Percentiles rank a stretch among this genome's conserved stretches.
Evolutionary conservation across 106 monocot genomes (phyloP).

Genomic region (Dioscorea dumetorum): DNA sequence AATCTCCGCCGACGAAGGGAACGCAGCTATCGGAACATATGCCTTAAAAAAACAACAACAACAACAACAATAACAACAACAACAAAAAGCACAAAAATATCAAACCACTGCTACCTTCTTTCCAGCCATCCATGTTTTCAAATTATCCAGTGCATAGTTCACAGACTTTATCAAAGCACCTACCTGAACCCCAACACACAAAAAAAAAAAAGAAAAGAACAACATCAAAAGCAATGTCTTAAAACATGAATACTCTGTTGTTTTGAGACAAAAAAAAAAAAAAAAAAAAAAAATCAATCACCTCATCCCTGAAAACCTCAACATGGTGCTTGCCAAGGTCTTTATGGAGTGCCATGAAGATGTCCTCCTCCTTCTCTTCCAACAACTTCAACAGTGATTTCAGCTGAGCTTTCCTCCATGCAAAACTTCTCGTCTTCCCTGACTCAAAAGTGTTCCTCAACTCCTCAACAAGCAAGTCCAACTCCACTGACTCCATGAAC

Average conservation of each 20-base stretch:
- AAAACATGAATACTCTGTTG: not conserved
- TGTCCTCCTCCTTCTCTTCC: conserved; percentile 36
- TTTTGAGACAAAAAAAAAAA: too few relatives aligned
- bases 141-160: conserved; percentile 27
- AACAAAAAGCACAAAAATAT: not conserved
- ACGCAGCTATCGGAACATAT: conserved; percentile 28
- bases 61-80: not conserved
- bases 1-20: conserved; percentile 40
- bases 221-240: not conserved
- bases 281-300: too few relatives aligned
- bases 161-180: conserved; percentile 59
- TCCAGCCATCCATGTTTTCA: conserved; percentile 73
- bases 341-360: conserved; percentile 34
- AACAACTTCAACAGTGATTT: conserved; percentile 40
- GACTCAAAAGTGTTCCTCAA: conserved; percentile 37
- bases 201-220: not conserved
- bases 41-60: conserved; percentile 40
- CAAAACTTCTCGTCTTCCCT: conserved; percentile 44
- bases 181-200: conserved; percentile 20
- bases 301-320: conserved; percentile 86
- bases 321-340: conserved; percentile 69
- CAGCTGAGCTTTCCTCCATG: conserved; percentile 63
- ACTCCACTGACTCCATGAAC: conserved; percentile 5
- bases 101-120: conserved; percentile 18
- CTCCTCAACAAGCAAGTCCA: conserved; percentile 29